phyloP scores from a whole-genome alignment of 2,329 filamentous ascomycete species.

The Colletotrichum sidae region DNA sequence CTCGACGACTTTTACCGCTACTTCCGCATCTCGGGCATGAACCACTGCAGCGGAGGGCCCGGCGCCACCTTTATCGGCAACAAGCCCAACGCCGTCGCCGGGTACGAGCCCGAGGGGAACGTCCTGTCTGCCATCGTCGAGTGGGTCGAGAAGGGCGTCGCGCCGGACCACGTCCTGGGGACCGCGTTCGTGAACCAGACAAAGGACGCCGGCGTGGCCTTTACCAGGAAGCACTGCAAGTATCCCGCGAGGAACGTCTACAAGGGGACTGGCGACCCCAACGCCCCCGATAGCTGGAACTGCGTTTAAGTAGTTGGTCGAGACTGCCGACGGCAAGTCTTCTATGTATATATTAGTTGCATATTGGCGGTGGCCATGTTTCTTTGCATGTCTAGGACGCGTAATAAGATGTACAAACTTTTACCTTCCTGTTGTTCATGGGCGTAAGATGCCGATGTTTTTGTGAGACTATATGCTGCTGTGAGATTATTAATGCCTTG shows the following conservation, averaged over 20 bases:
- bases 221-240: conserved; percentile 49
- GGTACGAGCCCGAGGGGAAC: conserved; percentile 44
- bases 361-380: too few relatives aligned
- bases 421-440: too few relatives aligned
- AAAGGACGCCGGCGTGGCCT: conserved; percentile 42
- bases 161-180: conserved; percentile 46
- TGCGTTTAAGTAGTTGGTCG: conserved; percentile 20
- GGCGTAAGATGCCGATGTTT: too few relatives aligned
- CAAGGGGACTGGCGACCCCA: conserved; percentile 35
- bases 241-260: conserved; percentile 49
- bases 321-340: not conserved
- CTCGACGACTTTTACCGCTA: conserved; percentile 51
- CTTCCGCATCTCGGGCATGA: conserved; percentile 48
- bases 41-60: conserved; percentile 46
- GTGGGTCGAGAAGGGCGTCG: conserved; percentile 48
- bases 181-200: conserved; percentile 47
- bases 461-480: too few relatives aligned
- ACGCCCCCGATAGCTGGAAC: conserved; percentile 37
- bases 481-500: too few relatives aligned
- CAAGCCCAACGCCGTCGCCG: conserved; percentile 37
- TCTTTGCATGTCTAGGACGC: not conserved
- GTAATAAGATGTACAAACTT: not conserved
- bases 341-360: conserved; percentile 5
- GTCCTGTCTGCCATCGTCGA: conserved; percentile 42
- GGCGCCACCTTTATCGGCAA: conserved; percentile 46